Percentiles rank a stretch among this genome's conserved stretches.
Conservation (phyloP, 2,329 filamentous ascomycete genomes). For the Fusarium denticulatum region DNA sequence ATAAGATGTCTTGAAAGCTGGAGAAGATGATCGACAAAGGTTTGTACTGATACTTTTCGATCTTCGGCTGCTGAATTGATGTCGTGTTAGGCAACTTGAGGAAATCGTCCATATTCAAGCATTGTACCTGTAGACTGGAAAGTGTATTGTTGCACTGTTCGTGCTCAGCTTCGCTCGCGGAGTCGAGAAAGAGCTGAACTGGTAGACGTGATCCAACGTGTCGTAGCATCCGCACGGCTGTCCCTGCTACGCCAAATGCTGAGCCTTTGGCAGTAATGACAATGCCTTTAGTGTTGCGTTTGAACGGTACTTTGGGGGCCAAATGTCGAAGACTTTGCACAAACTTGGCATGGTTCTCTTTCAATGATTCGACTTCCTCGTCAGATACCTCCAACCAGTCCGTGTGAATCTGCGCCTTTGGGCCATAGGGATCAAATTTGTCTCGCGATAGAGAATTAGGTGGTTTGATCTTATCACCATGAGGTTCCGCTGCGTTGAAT, state of each 20-base stretch:
- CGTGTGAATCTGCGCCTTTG: constrained; percentile 1
- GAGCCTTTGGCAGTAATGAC: constrained; percentile 37
- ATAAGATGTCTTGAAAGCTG: constrained; percentile 37
- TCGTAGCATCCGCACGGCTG: constrained; percentile 36
- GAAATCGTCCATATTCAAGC: constrained; percentile 38
- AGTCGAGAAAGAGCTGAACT: constrained; percentile 34
- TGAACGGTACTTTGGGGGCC: constrained; percentile 22
- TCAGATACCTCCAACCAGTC: constrained; percentile 25
- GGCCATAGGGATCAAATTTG: constrained; percentile 29
- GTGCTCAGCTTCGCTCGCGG: constrained; percentile 18
- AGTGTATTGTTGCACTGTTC: constrained; percentile 18
- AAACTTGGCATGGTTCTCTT: constrained; percentile 26
- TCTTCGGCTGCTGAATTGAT: background rate
- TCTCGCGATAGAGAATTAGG: constrained; percentile 17
- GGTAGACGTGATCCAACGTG: constrained; percentile 34
- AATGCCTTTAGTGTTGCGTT: constrained; percentile 17
- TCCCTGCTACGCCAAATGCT: constrained; percentile 31
- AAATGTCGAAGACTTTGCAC: constrained; percentile 21
- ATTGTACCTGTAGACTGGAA: constrained; percentile 10
- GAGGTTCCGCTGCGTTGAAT: constrained; percentile 26
- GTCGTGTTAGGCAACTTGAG: constrained; percentile 5
- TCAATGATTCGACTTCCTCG: constrained; percentile 21
- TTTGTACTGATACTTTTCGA: constrained; percentile 38
- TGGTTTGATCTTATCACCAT: constrained; percentile 17
- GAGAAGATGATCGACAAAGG: constrained; percentile 36